Conservation (phyloP, 371 early-diverging fungal species). For the Lichtheimia ramosa region DNA sequence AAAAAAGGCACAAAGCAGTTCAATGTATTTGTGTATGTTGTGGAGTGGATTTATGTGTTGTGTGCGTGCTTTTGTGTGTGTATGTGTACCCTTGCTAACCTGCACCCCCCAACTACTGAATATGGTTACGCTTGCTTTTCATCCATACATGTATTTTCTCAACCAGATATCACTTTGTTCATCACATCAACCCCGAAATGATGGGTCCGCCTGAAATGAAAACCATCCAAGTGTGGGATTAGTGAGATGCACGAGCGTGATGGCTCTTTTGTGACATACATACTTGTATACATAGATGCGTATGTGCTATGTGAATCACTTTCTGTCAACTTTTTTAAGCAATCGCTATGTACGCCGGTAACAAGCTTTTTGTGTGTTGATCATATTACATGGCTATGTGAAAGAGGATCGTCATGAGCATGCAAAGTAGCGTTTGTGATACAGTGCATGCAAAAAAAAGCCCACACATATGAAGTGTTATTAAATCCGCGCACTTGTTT, state of each 20-base stretch:
- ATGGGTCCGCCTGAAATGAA: slow-evolving; percentile 10
- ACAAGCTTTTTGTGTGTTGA: slow-evolving; percentile 2
- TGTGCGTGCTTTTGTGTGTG: slow-evolving; percentile 4
- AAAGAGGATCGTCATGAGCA: not conserved
- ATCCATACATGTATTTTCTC: slow-evolving; percentile 5
- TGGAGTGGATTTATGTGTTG: slow-evolving; percentile 6
- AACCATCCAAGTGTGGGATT: no score
- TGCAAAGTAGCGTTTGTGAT: not conserved
- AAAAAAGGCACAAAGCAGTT: slow-evolving; percentile 17
- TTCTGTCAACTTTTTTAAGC: not conserved
- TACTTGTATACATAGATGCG: not conserved
- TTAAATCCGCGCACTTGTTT: slow-evolving; percentile 5
- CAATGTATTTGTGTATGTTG: slow-evolving; percentile 12
- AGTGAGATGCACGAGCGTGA: no score
- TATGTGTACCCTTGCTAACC: slow-evolving; percentile 13
- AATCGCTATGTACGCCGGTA: not conserved
- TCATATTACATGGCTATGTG: not conserved
- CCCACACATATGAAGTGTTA: slow-evolving; percentile 8
- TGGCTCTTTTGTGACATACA: not conserved
- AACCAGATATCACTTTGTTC: not conserved
- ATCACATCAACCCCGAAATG: slow-evolving; percentile 12
- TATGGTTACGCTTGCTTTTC: slow-evolving; percentile 12
- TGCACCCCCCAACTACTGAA: slow-evolving; percentile 9
- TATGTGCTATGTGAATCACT: not conserved
- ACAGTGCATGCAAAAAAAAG: not conserved